Evolutionary conservation across 2,329 filamentous ascomycete species (phyloP), one percentile per base, ranked within the genome.

Genomic region (Onygenales sp.): DNA sequence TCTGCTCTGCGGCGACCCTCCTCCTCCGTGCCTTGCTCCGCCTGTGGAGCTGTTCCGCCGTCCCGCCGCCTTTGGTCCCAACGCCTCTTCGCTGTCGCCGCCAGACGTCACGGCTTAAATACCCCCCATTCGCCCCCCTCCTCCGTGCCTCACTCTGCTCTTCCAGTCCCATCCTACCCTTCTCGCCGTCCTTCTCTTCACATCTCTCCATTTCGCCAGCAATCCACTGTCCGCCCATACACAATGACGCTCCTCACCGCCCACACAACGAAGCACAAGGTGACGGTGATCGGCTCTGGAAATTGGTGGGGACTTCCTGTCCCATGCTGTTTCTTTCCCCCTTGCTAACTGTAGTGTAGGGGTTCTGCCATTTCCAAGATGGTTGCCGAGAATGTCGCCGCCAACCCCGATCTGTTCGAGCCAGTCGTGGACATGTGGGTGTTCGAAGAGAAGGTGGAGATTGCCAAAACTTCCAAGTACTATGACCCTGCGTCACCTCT

Each of bases 331-430:
- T 56, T 33, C 50, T 43, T 7, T 11, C 9, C 50, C 48, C 36
- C 47, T 51, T 39, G 42, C 35, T 45, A 31, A 54, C 54, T 51
- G 36, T 44, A 14, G 9, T 59, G 52, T 56, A 93, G 88, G 91
- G 93, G 93, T 63, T 95, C 90, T 56, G 95, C 93, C 55, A 96
- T 98, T 72, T 85, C 91, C 69, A 98, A 98, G 75, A 94, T 98
- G 58, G 82, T 96, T 51, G 91, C 91, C 62, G 92, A 98, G 72
- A 98, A 95, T 74, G 87, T 89, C 39, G 82, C 80, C 57, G 83
- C 80, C 59, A 78, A 95, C 72, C 79, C 84, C 8, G 80, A 89
- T 33, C 67, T 96, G 44, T 98, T 97, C 68, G 88, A 97, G 66
- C 77, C 85, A 68, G 78, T 89, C 57, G 90, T 98, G 51, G 89